Conservation (phyloP, 352 stramenopile genomes). For the Phytopythium mirpurense region DNA sequence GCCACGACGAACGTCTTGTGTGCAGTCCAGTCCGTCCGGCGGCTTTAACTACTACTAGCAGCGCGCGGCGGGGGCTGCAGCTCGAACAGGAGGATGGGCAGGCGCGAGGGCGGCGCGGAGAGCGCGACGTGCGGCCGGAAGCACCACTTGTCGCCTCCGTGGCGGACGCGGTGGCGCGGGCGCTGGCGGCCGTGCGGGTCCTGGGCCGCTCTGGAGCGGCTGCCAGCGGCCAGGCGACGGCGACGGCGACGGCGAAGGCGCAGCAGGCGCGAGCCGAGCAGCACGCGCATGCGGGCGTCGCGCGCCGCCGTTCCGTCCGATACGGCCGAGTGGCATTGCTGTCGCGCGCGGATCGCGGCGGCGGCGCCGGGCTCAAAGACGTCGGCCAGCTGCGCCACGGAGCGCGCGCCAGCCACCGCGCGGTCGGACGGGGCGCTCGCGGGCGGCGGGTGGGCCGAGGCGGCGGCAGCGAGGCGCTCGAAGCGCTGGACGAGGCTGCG, state of each 20-base stretch:
- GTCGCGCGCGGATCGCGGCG: not conserved
- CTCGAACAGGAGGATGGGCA: not conserved
- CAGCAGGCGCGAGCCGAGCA: not conserved
- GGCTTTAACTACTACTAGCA: too few relatives aligned
- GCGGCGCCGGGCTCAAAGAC: not conserved
- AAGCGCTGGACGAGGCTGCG: slow-evolving; percentile 2
- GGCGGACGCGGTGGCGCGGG: not conserved
- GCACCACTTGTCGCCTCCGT: not conserved
- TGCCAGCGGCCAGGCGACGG: not conserved
- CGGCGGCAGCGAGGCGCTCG: not conserved
- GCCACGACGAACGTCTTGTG: too few relatives aligned
- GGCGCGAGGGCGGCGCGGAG: too few relatives aligned
- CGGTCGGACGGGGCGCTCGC: not conserved
- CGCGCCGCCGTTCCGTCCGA: not conserved
- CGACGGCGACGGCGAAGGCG: not conserved
- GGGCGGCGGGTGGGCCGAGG: not conserved
- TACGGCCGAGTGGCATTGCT: too few relatives aligned
- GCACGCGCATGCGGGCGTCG: not conserved
- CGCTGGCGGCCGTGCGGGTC: not conserved
- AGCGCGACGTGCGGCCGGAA: not conserved
- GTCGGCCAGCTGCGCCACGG: not conserved
- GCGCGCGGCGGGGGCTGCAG: too few relatives aligned
- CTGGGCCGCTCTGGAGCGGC: not conserved
- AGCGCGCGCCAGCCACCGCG: not conserved
- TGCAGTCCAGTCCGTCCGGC: too few relatives aligned